Evolutionary conservation across 495 filamentous ascomycete species (phyloP).

Genomic region (Penicillium lagena): DNA sequence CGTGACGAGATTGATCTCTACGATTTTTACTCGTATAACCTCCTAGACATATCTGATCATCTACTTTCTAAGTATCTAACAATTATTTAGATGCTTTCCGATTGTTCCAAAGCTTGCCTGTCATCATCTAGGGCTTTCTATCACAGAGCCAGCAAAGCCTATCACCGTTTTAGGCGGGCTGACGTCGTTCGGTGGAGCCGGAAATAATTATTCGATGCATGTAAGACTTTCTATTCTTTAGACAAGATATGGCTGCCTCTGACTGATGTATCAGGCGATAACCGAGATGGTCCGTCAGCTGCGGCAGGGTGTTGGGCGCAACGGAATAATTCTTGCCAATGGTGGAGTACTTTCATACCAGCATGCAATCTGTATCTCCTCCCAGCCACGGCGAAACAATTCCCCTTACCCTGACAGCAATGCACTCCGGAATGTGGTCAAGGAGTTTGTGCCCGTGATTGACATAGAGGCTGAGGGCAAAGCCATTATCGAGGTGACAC

Average conservation of each 20-base stretch:
- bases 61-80: too few relatives aligned
- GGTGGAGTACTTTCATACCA: conserved; percentile 50
- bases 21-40: conserved; percentile 47
- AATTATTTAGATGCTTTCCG: conserved; percentile 41
- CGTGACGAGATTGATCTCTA: conserved; percentile 43
- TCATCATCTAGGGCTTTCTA: conserved; percentile 42
- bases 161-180: conserved; percentile 49
- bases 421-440: conserved; percentile 19
- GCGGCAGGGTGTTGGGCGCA: conserved; percentile 26
- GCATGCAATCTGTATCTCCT: conserved; percentile 44
- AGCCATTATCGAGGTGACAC: conserved; percentile 41
- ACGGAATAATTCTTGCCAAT: conserved; percentile 49
- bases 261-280: conserved; percentile 24
- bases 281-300: conserved; percentile 43
- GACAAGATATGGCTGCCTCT: too few relatives aligned
- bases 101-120: conserved; percentile 54
- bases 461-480: conserved; percentile 34
- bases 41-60: too few relatives aligned
- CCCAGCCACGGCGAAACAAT: conserved; percentile 24
- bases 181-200: conserved; percentile 53
- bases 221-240: conserved; percentile 14
- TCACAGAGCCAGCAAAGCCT: conserved; percentile 30
- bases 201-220: conserved; percentile 58
- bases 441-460: conserved; percentile 22
- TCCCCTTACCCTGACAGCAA: conserved; percentile 34